Base-by-base conservation (phyloP, 176 grass and related monocot species). In the Oryza glaberrima region DNA sequence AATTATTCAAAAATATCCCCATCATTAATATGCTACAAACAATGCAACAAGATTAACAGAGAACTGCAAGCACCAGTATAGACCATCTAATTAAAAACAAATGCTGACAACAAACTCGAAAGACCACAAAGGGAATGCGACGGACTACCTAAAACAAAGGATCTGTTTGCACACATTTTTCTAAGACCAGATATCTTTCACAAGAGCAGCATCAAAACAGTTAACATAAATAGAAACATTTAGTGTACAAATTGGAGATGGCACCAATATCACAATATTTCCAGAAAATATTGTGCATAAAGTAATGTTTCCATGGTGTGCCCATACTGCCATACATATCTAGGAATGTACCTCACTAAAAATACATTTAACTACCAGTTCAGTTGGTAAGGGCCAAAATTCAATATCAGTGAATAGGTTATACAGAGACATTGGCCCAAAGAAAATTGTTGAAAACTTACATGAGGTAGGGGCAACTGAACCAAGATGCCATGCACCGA, bases 401-500 rank as follows among this genome's bases (percentile, higher is more conserved):
- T 38, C 20, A 76, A 51, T 46, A 41, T 20, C 32, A 70, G 40
- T 25, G 13, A 41, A 25, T 1, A 14, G 10, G 23, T 30, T 82
- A 30, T 46, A 72, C 4, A 65, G 1, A 52, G 64, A 41, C 7
- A 36, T 12, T 60, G 74, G 14, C 23, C 49, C 48, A 76, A 38
- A 8, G 38, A 72, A 25, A 28, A 2, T 15, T 46, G 35, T 63
- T 4, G 4, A n/a, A 43, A 35, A 97, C 91, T 90, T 84, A 98
- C 96, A 23, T 72, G 88, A 54, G 93, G 96, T 20, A 98, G 87
- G 19, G 96, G 96, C 90, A 98, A 72, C 88, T 98, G 96, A 83
- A 98, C 91, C 70, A 98, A 88, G 82, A 98, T 98, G 72, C 93
- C 96, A 87, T 96, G 96, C 79, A 98, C 85, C 0, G 88, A 94